These are phyloP conservation scores for Trypethelium eluteriae DNA, from an alignment of 495 filamentous ascomycete genomes.

Conservation along the genomic window DNA sequence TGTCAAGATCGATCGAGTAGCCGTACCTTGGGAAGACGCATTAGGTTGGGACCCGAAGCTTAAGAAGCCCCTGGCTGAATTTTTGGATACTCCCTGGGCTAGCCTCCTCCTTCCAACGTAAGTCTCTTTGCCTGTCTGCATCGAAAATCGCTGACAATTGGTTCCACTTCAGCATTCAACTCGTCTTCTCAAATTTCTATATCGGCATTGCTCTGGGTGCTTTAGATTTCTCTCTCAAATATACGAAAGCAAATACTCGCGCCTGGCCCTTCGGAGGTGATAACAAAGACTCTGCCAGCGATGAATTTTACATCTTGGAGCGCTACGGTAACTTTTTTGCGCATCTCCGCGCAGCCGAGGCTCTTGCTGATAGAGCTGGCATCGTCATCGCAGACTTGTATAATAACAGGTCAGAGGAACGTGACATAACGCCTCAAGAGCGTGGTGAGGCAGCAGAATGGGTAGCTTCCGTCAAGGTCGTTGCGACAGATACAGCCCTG, in stretches of 20 bases:
- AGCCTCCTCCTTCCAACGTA: slow-evolving; percentile 47
- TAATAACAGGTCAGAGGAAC: slow-evolving; percentile 39
- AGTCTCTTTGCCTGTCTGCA: background rate
- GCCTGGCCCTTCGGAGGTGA: slow-evolving; percentile 54
- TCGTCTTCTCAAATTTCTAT: slow-evolving; percentile 57
- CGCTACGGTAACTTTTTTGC: slow-evolving; percentile 55
- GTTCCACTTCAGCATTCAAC: slow-evolving; percentile 41
- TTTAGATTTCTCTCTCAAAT: slow-evolving; percentile 43
- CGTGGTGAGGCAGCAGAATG: slow-evolving; percentile 53
- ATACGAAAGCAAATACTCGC: slow-evolving; percentile 46
- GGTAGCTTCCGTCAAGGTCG: slow-evolving; percentile 53
- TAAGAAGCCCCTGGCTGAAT: slow-evolving; percentile 40
- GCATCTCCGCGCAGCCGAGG: slow-evolving; percentile 49
- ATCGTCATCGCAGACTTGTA: slow-evolving; percentile 40
- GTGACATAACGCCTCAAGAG: slow-evolving; percentile 42
- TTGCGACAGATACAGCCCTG: slow-evolving; percentile 50
- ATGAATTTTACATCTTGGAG: slow-evolving; percentile 57
- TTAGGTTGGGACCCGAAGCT: slow-evolving; percentile 46
- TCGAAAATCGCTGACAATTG: background rate
- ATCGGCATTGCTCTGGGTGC: slow-evolving; percentile 52
- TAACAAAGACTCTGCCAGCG: slow-evolving; percentile 45
- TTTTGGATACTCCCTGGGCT: slow-evolving; percentile 44
- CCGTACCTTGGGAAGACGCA: slow-evolving; percentile 49
- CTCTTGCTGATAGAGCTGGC: slow-evolving; percentile 49
- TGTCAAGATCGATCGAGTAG: slow-evolving; percentile 50